Evolutionary conservation across 352 stramenopile species (phyloP), one percentile per base, ranked within the genome.

Genomic region (Globisporangium splendens): DNA sequence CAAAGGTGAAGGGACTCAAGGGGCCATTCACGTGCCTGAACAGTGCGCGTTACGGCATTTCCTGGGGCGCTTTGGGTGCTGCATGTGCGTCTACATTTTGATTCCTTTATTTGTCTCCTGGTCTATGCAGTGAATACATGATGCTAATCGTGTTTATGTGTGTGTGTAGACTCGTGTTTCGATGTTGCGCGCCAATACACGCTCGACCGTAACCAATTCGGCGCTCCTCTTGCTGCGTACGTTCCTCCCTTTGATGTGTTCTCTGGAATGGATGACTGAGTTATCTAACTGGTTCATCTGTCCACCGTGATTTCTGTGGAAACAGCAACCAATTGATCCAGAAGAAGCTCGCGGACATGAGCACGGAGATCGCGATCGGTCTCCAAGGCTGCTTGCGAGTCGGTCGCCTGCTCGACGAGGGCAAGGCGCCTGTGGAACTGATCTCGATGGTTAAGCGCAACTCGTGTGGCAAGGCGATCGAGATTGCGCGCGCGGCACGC

Each of bases 21-120:
- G 96, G 95, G n/a, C 96, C 97, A 13, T 99, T 99, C 72, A 96
- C 85, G 41, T 99, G 97, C 65, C 66, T 99, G 15, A 99, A 99
- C 77, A 98, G 96, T 65, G 97, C 97, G 48, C 87, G 97, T 21
- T 99, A 95, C 67, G 96, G 97, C 35, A 99, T 99, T 68, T 94
- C 96, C 14, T 99, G 96, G 96, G 96, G 96, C 56, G 88, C 92
- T 13, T 79, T 99, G 50, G 97, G 96, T 43, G 96, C 96, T 56
- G 96, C 96, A 59, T 88, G 82, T 93, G 81, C 48, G 82, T 57
- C 7, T 21, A 0, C 0, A 47, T n/a, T 46, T 17, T 0, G 31
- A 5, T 35, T 35, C 28, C 7, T n/a, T n/a, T n/a, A 35, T 35
- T 4, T 10, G 28, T 35, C 28, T 35, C 7, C 28, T 31, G 46